These are phyloP conservation scores for Dissophora ornata DNA, from an alignment of 192 early-diverging fungal genomes.

Conservation along the genomic window DNA sequence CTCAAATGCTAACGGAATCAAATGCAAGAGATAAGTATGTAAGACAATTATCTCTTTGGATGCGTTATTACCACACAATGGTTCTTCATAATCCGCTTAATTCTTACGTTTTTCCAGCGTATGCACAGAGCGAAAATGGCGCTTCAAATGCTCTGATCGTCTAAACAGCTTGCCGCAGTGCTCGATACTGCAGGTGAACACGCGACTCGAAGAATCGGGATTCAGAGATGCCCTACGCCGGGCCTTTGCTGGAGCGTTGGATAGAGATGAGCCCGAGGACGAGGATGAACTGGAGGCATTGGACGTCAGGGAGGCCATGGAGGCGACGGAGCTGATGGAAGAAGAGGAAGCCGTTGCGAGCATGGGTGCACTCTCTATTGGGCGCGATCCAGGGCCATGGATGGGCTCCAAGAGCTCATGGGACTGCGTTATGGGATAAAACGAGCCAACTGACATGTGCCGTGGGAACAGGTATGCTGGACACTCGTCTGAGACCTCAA, in stretches of 20 bases:
- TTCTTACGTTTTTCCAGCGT: constrained; percentile 71
- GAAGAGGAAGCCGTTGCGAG: constrained; percentile 27
- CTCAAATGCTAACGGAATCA: constrained; percentile 55
- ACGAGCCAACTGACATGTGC: constrained; percentile 35
- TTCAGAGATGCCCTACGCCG: constrained; percentile 38
- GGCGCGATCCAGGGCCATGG: neutral
- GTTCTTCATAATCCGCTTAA: too few species aligned
- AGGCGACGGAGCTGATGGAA: constrained; percentile 22
- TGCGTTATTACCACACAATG: too few species aligned
- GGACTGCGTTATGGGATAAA: constrained; percentile 33
- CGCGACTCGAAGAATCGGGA: constrained; percentile 4
- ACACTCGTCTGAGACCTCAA: constrained; percentile 29
- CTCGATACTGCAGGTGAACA: constrained; percentile 58
- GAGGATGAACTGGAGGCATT: constrained; percentile 8
- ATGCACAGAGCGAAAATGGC: constrained; percentile 69
- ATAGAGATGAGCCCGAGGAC: constrained; percentile 1
- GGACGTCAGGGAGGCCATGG: constrained; percentile 1
- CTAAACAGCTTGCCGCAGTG: constrained; percentile 65
- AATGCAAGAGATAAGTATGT: too few species aligned
- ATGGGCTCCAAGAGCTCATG: constrained; percentile 32
- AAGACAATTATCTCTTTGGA: too few species aligned
- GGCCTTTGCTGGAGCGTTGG: constrained; percentile 1
- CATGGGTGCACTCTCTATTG: constrained; percentile 19
- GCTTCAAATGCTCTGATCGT: constrained; percentile 67
- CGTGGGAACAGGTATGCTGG: constrained; percentile 11